These are phyloP conservation scores for Halophytophthora batemanensis DNA, from an alignment of 352 stramenopile species.

Conservation along the genomic window DNA sequence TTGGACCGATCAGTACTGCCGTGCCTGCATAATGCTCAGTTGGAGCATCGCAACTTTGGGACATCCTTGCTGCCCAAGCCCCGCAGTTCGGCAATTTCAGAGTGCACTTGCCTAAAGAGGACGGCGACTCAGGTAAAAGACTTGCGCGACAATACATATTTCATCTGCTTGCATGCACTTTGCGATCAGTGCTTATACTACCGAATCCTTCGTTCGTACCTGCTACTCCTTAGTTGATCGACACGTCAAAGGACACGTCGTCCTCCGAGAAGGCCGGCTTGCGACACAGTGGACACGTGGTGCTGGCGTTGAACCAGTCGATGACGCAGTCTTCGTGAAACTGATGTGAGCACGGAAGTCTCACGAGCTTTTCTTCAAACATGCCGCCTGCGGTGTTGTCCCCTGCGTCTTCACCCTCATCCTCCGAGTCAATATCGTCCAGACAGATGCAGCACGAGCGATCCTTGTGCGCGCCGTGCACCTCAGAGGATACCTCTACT, in stretches of 20 bases:
- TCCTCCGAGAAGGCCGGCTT: conserved; percentile 34
- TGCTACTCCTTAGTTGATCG: conserved; percentile 27
- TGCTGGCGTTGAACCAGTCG: conserved; percentile 71
- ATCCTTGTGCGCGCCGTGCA: conserved; percentile 14
- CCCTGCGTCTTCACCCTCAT: conserved; percentile 9
- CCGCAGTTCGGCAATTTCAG: too few relatives aligned
- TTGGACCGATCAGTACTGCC: too few relatives aligned
- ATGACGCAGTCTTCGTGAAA: conserved; percentile 82
- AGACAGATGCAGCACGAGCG: conserved; percentile 55
- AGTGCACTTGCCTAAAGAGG: too few relatives aligned
- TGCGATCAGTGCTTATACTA: too few relatives aligned
- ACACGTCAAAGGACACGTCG: conserved; percentile 36
- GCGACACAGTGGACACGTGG: conserved; percentile 66
- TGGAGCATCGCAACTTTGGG: too few relatives aligned
- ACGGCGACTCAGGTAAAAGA: too few relatives aligned
- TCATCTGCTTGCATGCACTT: too few relatives aligned
- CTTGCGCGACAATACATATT: too few relatives aligned
- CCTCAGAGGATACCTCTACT: conserved; percentile 19
- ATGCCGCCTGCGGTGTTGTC: background rate
- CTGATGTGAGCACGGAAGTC: conserved; percentile 58
- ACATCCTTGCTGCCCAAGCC: too few relatives aligned
- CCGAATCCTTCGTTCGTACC: too few relatives aligned
- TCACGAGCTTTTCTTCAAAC: conserved; percentile 38
- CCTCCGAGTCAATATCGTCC: conserved; percentile 32
- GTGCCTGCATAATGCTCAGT: too few relatives aligned